Conservation (phyloP, 192 early-diverging fungal genomes). For the Entrophospora sp. region DNA sequence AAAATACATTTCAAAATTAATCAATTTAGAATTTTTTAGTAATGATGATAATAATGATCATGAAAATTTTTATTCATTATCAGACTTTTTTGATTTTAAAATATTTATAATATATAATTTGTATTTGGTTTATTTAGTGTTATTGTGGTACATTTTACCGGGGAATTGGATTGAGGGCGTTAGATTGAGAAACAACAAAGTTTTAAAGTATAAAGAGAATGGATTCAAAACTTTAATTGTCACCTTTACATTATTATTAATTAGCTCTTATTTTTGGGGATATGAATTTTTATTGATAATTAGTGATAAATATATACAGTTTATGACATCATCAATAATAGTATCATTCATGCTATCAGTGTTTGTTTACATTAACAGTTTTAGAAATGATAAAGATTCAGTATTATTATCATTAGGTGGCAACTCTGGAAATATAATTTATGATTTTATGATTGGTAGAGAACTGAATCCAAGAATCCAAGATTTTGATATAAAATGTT, state of each 20-base stretch:
- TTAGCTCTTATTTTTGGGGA: slow-evolving; percentile 42
- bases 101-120: slow-evolving; percentile 48
- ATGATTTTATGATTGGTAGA: slow-evolving; percentile 96
- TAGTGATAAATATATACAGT: slow-evolving; percentile 66
- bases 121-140: slow-evolving; percentile 65
- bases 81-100: slow-evolving; percentile 34
- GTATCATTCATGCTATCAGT: slow-evolving; percentile 57
- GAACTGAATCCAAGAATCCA: slow-evolving; percentile 91
- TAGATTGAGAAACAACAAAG: slow-evolving; percentile 58
- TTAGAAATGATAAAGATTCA: slow-evolving; percentile 49
- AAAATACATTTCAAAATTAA: slow-evolving; percentile 19
- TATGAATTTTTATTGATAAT: slow-evolving; percentile 65
- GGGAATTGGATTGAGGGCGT: slow-evolving; percentile 57
- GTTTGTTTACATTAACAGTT: slow-evolving; percentile 69
- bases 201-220: slow-evolving; percentile 79
- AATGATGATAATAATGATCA: too few relatives aligned
- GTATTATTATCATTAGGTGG: slow-evolving; percentile 77
- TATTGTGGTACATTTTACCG: slow-evolving; percentile 61
- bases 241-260: slow-evolving; percentile 35
- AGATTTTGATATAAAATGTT: slow-evolving; percentile 83
- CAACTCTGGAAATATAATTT: slow-evolving; percentile 82
- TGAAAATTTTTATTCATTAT: slow-evolving; percentile 28
- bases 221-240: slow-evolving; percentile 54
- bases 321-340: slow-evolving; percentile 59
- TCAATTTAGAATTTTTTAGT: too few relatives aligned